Percentiles rank a stretch among this genome's conserved stretches.
Conservation (phyloP, 441 rosid genomes). For the Gossypium laxum region DNA sequence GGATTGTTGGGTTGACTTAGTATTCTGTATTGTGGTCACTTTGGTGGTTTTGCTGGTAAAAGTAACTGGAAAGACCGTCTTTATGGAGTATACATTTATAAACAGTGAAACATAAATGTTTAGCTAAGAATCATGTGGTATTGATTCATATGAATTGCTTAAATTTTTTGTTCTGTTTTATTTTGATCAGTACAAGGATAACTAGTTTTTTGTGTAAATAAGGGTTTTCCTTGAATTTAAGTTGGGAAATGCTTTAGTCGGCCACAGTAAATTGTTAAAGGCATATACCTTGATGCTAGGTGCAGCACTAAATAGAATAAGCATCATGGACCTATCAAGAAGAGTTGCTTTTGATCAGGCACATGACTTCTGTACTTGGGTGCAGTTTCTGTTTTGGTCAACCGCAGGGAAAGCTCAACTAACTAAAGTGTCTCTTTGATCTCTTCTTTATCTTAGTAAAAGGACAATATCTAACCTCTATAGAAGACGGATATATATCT, state of each 20-base stretch:
- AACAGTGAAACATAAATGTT: background rate
- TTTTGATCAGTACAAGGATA: background rate
- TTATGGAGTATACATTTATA: background rate
- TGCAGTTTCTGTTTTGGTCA: background rate
- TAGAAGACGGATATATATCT: background rate
- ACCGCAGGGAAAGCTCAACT: background rate
- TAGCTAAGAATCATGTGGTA: background rate
- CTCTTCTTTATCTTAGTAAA: background rate
- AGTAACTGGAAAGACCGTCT: background rate
- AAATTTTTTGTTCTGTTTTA: background rate
- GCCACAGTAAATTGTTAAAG: background rate
- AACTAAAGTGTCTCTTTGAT: background rate
- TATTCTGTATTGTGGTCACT: background rate
- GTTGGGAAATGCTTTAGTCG: background rate
- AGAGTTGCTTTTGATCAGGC: background rate
- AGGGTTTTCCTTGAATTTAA: background rate
- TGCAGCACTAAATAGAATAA: background rate
- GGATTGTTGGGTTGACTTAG: background rate
- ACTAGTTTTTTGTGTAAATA: background rate
- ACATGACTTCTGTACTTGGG: background rate
- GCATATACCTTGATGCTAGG: background rate
- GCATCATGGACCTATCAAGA: background rate
- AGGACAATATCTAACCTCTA: background rate
- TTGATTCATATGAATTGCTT: background rate
- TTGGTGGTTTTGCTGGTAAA: background rate